Percentiles rank a stretch among this genome's conserved stretches.
Evolutionary conservation across 140 eudicot species (phyloP).

Genomic region (Senecio squalidus): DNA sequence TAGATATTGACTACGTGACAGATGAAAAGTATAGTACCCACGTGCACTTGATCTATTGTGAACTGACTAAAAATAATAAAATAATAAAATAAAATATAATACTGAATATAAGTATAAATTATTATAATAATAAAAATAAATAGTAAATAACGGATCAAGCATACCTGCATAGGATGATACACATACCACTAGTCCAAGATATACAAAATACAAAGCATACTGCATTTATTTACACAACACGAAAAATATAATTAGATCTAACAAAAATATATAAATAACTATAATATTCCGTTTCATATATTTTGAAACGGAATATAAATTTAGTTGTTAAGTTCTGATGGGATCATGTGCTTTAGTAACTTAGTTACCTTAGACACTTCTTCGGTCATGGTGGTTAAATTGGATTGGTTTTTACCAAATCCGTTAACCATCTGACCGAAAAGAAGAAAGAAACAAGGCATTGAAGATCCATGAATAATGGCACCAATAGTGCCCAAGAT

Average conservation of each 20-base stretch:
- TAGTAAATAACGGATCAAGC: conserved; percentile 29
- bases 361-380: conserved; percentile 82
- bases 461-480: conserved; percentile 60
- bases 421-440: conserved; percentile 97
- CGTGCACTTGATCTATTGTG: conserved; percentile 74
- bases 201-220: conserved; percentile 95
- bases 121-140: not conserved
- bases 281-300: not conserved
- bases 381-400: conserved; percentile 68
- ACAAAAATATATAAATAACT: not conserved
- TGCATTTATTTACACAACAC: conserved; percentile 34
- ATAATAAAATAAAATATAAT: not conserved
- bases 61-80: conserved; percentile 25
- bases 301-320: too few relatives aligned
- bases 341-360: too few relatives aligned
- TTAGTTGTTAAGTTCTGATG: too few relatives aligned
- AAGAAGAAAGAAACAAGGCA: conserved; percentile 63
- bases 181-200: conserved; percentile 87
- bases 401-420: conserved; percentile 86
- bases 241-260: conserved; percentile 46
- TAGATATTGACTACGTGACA: conserved; percentile 35
- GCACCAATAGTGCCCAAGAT: conserved; percentile 54
- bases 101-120: conserved; percentile 3
- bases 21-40: conserved; percentile 60
- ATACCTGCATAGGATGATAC: conserved; percentile 91